These are phyloP conservation scores for Calonectria pauciramosa DNA, from an alignment of 2,329 filamentous ascomycete species.

Conservation along the genomic window DNA sequence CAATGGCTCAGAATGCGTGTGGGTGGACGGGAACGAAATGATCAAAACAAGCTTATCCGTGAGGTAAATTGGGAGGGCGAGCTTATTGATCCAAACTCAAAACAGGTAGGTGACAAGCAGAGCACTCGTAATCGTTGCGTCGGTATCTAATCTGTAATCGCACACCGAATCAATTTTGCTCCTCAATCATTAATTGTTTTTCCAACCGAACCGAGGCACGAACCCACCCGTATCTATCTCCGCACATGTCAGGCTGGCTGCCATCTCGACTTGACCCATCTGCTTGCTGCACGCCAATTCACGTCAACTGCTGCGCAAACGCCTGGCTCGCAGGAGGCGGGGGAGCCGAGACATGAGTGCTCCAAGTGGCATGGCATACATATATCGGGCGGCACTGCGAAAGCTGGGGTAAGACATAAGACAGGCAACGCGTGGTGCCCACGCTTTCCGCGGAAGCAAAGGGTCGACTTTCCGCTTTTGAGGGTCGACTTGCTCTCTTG, in stretches of 20 bases:
- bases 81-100: neutral
- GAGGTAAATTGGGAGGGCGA: neutral
- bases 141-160: slow-evolving; percentile 2
- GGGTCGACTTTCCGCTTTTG: slow-evolving; percentile 15
- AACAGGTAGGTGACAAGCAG: neutral
- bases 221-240: neutral
- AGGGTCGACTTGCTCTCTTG: neutral
- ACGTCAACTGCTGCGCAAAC: neutral
- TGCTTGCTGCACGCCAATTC: neutral
- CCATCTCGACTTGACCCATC: neutral
- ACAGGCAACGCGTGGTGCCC: neutral
- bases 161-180: neutral
- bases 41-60: slow-evolving; percentile 10
- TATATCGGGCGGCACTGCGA: neutral
- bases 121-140: neutral
- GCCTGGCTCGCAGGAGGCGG: neutral
- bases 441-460: neutral
- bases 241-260: neutral
- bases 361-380: neutral
- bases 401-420: slow-evolving; percentile 21
- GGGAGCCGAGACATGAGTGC: neutral
- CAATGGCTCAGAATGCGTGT: neutral
- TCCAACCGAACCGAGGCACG: neutral
- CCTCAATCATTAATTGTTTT: neutral
- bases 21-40: neutral